Evolutionary conservation across 1,139 yeast genomes (phyloP), one percentile per base, ranked within the genome.

Genomic region (Candida albicans): DNA sequence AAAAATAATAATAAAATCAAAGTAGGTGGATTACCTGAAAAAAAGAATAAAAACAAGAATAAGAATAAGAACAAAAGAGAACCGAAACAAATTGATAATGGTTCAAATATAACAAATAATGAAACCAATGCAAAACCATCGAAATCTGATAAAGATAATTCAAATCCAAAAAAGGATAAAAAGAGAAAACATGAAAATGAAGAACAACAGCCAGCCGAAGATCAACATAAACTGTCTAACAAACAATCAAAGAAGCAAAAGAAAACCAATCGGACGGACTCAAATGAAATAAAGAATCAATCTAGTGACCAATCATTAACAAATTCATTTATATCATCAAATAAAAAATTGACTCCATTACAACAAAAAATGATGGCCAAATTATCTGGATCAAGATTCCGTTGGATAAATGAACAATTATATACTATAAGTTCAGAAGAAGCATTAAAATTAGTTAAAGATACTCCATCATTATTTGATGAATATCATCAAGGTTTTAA

Each of bases 401-500:
- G 99, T 62, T 93, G 98, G 98, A 95, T 93, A 59, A 93, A 93
- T 61, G 99, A 93, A 63, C 96, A 91, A 59, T 71, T 93, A 25
- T 93, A 93, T 59, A 93, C 98, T 0, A 85, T 84, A 25, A 68
- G 84, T 1, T 90, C 98, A 0, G 82, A 79, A 11, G 81, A 81
- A 27, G 99, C 99, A 0, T 68, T 89, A 32, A 71, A 75, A 36
- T 68, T 95, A 52, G 81, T 95, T 41, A 68, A 79, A 48, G 81
- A 84, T 18, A 96, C 91, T 53, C 99, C 99, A 0, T 81, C 82
- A 25, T 72, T 95, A 52, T 93, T 91, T 63, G 95, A 89, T 52
- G 98, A 91, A 58, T 93, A 93, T 57, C 99, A 93, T 61, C 85
- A 82, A 50, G 99, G 99, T 0, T 93, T 95, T 73, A 76, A 96